Evolutionary conservation across 352 stramenopile genomes (phyloP), one percentile per base, ranked within the genome.

Genomic region (Aphanomyces stellatus): DNA sequence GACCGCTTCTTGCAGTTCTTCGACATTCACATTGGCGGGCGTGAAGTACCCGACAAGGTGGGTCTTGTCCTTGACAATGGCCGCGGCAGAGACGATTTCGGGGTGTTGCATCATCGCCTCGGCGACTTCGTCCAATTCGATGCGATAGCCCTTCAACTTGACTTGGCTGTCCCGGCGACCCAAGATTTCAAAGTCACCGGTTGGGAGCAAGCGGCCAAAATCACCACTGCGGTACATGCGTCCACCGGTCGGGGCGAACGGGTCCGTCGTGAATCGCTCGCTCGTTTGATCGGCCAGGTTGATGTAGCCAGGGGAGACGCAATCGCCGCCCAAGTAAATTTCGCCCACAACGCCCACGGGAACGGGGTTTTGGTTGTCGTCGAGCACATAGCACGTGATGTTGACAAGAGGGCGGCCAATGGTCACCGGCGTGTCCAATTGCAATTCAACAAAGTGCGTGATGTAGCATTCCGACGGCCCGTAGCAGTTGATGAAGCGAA

Each of bases 131-230:
- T 90, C 90, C 8, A 98, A 73, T 28, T 97, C 94, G 4, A 98
- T 88, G 42, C 88, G 96, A 72, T 98, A 98, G 46, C 94, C 94
- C 24, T 93, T 85, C 62, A 98, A 95, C 78, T 98, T 98, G 59
- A 98, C 89, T 90, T 98, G 97, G 62, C 96, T 97, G 74, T 97
- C 92, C 68, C 88, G 97, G 40, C 94, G 86, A 3, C 94, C 94
- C 37, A 97, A 87, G 37, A 98, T 85, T 72, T 98, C 91, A 3
- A 98, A 72, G 69, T 96, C 80, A 4, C 90, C 87, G 67, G 96
- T 96, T 0, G 88, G 85, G 53, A 98, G 76, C 55, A 97, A 93
- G 17, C 91, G 80, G 41, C 86, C 94, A 42, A 91, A 76, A 76
- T 98, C 93, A 33, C 94, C 93, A 0, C 91, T 98, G 34, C 87